Evolutionary conservation across 1,284 basidiomycete genomes (phyloP).

Genomic region (Sutorius eximius): DNA sequence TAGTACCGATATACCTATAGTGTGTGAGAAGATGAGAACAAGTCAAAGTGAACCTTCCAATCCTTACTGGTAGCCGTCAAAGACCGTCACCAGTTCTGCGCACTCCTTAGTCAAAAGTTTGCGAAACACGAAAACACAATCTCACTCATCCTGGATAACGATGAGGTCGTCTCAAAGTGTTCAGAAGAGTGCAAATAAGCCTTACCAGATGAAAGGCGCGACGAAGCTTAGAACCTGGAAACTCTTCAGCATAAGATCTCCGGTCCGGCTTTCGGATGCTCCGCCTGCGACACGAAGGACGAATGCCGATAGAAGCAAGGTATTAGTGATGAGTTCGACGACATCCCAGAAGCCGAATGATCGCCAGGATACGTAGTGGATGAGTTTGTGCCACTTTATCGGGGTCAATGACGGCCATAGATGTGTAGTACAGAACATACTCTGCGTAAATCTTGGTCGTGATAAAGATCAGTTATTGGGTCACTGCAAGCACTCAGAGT

Average conservation of each 20-base stretch:
- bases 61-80: constrained; percentile 76
- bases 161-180: not conserved
- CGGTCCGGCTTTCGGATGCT: constrained; percentile 41
- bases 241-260: constrained; percentile 58
- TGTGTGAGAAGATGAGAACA: constrained; percentile 23
- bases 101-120: constrained; percentile 8
- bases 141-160: constrained; percentile 71
- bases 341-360: constrained; percentile 83
- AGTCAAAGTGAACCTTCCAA: not conserved
- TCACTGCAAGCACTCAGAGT: constrained; percentile 10
- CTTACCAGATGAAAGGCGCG: constrained; percentile 80
- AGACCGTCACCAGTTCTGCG: constrained; percentile 74
- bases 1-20: constrained; percentile 74
- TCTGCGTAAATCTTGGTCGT: constrained; percentile 59
- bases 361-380: constrained; percentile 66
- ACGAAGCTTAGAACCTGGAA: constrained; percentile 89
- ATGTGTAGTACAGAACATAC: constrained; percentile 38
- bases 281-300: constrained; percentile 66
- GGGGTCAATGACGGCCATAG: not conserved
- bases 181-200: constrained; percentile 25
- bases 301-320: constrained; percentile 73
- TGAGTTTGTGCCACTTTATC: constrained; percentile 60
- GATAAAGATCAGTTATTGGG: constrained; percentile 4
- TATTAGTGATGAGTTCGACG: constrained; percentile 71
- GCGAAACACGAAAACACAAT: constrained; percentile 12